A percentile compares a stretch with the other conserved stretches of the same genome.
Conservation (phyloP, 352 stramenopile genomes). For the Phytophthora quininea region DNA sequence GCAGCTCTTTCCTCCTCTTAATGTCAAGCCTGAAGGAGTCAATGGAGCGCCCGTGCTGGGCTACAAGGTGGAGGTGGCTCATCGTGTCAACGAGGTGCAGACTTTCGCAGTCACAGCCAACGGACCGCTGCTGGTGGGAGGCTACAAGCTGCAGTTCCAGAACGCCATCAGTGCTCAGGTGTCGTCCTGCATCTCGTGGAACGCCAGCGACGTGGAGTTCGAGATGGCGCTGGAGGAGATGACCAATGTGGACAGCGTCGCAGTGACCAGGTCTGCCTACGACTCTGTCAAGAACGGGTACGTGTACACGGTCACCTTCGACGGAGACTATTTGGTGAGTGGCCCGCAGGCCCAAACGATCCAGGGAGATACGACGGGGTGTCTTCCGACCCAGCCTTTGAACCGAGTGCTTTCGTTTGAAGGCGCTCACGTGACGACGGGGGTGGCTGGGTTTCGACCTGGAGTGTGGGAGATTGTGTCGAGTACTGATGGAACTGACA, state of each 20-base stretch:
- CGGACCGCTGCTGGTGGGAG: constrained; percentile 52
- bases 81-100: constrained; percentile 73
- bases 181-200: constrained; percentile 73
- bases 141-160: constrained; percentile 64
- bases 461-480: constrained; percentile 76
- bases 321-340: constrained; percentile 63
- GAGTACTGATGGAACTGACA: constrained; percentile 18
- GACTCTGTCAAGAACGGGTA: constrained; percentile 57
- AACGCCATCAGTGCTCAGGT: constrained; percentile 38
- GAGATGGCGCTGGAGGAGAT: constrained; percentile 76
- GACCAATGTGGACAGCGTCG: constrained; percentile 66
- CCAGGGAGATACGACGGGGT: constrained; percentile 43
- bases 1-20: constrained; percentile 62
- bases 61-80: constrained; percentile 80
- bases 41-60: constrained; percentile 75
- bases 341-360: constrained; percentile 63
- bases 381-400: constrained; percentile 40
- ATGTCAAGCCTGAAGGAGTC: constrained; percentile 67
- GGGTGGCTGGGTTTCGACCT: constrained; percentile 53
- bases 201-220: constrained; percentile 69
- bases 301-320: constrained; percentile 78
- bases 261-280: constrained; percentile 58
- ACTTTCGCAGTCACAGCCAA: constrained; percentile 68
- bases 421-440: constrained; percentile 39
- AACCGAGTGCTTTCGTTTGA: constrained; percentile 64